Evolutionary conservation across 768 basidiomycete genomes (phyloP).

Genomic region (Lentinus tigrinus): DNA sequence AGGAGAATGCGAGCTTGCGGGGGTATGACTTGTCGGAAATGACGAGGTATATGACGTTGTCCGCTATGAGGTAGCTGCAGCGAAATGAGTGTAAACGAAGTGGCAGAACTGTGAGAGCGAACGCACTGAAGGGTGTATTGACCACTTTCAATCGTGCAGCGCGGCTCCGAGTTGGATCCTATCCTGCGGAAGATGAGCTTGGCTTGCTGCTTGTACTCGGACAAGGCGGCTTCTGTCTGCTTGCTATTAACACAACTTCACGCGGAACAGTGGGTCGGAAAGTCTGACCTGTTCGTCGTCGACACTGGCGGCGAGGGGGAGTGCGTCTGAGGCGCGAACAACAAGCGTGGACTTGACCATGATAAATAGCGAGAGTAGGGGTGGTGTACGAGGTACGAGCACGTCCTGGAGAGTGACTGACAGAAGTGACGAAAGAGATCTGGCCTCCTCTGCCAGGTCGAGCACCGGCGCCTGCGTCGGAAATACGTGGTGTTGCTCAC

Average conservation of each 20-base stretch:
- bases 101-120: conserved; percentile 7
- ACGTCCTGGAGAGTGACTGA: not conserved
- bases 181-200: conserved; percentile 96
- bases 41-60: conserved; percentile 93
- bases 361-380: not conserved
- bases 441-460: not conserved
- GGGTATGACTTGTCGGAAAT: conserved; percentile 98
- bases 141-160: conserved; percentile 96
- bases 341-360: conserved; percentile 91
- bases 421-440: not conserved
- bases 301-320: conserved; percentile 92
- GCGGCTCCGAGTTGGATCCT: conserved; percentile 90
- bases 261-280: not conserved
- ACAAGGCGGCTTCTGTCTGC: conserved; percentile 89
- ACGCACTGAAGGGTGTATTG: conserved; percentile 94
- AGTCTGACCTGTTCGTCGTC: conserved; percentile 89
- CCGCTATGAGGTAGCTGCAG: conserved; percentile 86
- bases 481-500: conserved; percentile 17
- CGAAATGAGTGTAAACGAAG: not conserved
- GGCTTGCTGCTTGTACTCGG: conserved; percentile 98
- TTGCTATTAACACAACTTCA: conserved; percentile 12
- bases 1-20: conserved; percentile 95
- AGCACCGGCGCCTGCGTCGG: not conserved
- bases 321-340: conserved; percentile 80
- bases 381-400: not conserved